Percentiles rank a stretch among this genome's conserved stretches.
Evolutionary conservation across 2,329 filamentous ascomycete species (phyloP).

Genomic region (Grosmannia clavigera): DNA sequence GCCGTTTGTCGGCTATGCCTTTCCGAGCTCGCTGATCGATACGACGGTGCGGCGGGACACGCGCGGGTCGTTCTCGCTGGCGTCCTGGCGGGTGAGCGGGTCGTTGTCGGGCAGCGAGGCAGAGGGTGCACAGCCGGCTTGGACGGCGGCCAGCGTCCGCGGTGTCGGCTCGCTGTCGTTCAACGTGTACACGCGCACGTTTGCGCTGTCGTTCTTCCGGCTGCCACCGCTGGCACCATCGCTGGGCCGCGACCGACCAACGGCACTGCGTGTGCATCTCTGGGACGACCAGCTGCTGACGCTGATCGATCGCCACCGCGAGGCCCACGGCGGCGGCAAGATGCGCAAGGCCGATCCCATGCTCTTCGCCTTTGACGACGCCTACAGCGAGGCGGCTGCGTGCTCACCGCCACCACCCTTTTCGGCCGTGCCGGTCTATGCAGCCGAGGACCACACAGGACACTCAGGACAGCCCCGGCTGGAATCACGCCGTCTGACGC

Average conservation of each 20-base stretch:
- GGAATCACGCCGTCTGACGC: no score
- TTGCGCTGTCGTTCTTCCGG: constrained; percentile 5
- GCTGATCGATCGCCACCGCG: constrained; percentile 8
- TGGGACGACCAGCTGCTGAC: constrained; percentile 13
- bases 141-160: background rate
- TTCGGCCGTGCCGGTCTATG: constrained; percentile 8
- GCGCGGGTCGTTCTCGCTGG: constrained; percentile 5
- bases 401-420: constrained; percentile 2
- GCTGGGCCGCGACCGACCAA: background rate
- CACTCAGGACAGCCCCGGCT: background rate
- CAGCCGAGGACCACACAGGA: background rate
- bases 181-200: constrained; percentile 9
- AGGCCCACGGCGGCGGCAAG: constrained; percentile 1
- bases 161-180: constrained; percentile 9
- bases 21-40: constrained; percentile 5
- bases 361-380: constrained; percentile 10
- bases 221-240: constrained; percentile 4
- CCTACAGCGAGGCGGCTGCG: constrained; percentile 1
- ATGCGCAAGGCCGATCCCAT: constrained; percentile 8
- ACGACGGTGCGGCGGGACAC: constrained; percentile 5
- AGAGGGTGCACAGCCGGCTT: background rate
- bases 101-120: no score
- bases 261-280: constrained; percentile 5
- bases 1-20: constrained; percentile 1
- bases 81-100: constrained; percentile 5